Evolutionary conservation across 306 rosid genomes (phyloP), one percentile per base, ranked within the genome.

Genomic region (Luffa acutangula): DNA sequence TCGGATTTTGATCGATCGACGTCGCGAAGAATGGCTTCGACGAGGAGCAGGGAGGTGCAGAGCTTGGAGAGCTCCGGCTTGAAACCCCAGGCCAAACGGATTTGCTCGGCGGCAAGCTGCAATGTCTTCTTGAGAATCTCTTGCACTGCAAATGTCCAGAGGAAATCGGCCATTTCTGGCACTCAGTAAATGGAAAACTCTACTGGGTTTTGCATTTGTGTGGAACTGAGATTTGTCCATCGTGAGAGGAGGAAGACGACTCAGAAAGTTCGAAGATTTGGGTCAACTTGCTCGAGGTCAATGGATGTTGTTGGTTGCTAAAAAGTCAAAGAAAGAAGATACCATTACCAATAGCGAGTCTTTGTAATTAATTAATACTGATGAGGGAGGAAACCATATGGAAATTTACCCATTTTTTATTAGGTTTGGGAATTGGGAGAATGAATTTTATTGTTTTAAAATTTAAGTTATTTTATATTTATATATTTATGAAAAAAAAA

Each of bases 51-150:
- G 0, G 80, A 52, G 2, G 0, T 5, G 1, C 4, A 21, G 10
- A 83, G 78, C 36, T 57, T 21, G 58, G 77, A 4, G 5, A 83
- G 20, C 9, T 83, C 82, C 15, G 1, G 2, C 36, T 83, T 15
- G 63, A 74, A 79, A 9, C 56, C 73, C 48, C 60, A 64, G 2
- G 64, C 49, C 2, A 33, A 77, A 33, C 20, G 43, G 51, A 83
- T 17, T 64, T 83, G 52, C 14, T 79, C 6, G 11, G 66, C 48
- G 1, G 82, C 79, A 18, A 82, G 76, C 6, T 5, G 7, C 18
- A 78, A 6, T 43, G 67, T 9, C 25, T 15, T 62, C 73, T 78
- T 78, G 25, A 78, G 72, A 25, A 78, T 45, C 15, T 78, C 80
- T 12, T 78, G 56, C 48, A 62, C 73, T 41, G 80, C 80, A 33